Base-by-base conservation (phyloP, 371 early-diverging fungal genomes). In the Lichtheimia corymbifera region DNA sequence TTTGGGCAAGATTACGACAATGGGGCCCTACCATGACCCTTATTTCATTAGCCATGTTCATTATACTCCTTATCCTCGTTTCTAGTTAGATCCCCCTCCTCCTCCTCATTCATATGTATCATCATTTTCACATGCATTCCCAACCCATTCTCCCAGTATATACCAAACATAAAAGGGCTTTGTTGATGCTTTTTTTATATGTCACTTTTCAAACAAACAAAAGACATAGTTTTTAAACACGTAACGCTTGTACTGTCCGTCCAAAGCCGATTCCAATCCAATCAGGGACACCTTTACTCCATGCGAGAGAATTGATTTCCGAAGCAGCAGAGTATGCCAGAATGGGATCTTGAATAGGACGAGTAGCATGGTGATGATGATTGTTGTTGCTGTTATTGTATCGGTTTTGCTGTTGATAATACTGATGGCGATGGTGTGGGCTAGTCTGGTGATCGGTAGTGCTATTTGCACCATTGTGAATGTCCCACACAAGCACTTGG, bases 401-500 rank as follows among this genome's bases (percentile, higher is more conserved):
- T 24, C 59, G 63, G 55, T 35, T 67, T 35, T 27, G 64, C 27
- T 50, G 68, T 43, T 55, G 68, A 6, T 67, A 63, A 18, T 77
- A 74, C 30, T 75, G 72, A 44, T 50, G 70, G 7, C 65, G 66
- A n/a, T 75, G 76, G 40, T 63, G 64, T 27, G 54, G 63, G n/a
- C 63, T 66, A 1, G 28, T 18, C 22, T 49, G 50, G 17, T 52
- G 58, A 25, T 59, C 50, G 6, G 50, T 7, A 27, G 28, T 53
- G 7, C 30, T 27, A 17, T 45, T 20, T 44, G 54, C 45, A 6
- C 54, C 49, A 30, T 56, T 45, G 28, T 84, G 81, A 35, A 92
- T 80, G 66, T 93, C 91, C 95, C 93, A 93, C 5, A 93, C 86
- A 22, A 92, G 71, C 1, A 92, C 91, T 59, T 89, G 88, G 14